phyloP scores from a whole-genome alignment of 257 asterid genomes.

The Anisodus tanguticus region DNA sequence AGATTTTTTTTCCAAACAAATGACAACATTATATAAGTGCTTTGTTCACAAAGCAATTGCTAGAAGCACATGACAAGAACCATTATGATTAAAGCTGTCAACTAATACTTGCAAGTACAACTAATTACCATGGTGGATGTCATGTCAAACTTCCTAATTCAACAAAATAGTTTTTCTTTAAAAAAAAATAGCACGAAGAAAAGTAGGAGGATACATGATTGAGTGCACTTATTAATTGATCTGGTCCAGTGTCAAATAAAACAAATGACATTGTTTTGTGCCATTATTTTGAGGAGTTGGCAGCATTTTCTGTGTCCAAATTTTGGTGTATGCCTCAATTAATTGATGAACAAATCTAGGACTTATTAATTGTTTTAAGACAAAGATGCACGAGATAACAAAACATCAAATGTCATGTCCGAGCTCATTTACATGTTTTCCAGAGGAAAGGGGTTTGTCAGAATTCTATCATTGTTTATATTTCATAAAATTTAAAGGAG shows the following conservation, averaged over 20 bases:
- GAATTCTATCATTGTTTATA: neutral
- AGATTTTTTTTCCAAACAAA: neutral
- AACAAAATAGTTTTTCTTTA: neutral
- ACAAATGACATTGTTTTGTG: conserved; percentile 1
- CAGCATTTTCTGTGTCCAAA: neutral
- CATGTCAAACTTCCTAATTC: conserved; percentile 15
- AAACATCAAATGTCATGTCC: conserved; percentile 22
- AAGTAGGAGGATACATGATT: neutral
- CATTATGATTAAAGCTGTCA: conserved; percentile 1
- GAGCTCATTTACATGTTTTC: conserved; percentile 17
- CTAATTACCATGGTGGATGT: conserved; percentile 20
- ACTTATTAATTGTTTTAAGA: neutral
- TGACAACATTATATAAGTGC: neutral
- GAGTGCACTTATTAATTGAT: conserved; percentile 6
- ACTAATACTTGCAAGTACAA: conserved; percentile 24
- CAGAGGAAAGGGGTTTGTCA: conserved; percentile 2
- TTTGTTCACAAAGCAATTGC: neutral
- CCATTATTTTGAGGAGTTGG: conserved; percentile 12
- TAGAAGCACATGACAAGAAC: conserved; percentile 8
- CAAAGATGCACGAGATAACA: neutral
- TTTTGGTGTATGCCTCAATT: conserved; percentile 1
- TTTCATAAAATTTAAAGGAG: neutral
- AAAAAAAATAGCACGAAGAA: neutral
- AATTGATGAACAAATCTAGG: conserved; percentile 25
- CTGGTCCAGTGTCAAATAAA: conserved; percentile 24